These are phyloP conservation scores for Phytophthora meadii DNA, from an alignment of 352 stramenopile species.

Conservation along the genomic window DNA sequence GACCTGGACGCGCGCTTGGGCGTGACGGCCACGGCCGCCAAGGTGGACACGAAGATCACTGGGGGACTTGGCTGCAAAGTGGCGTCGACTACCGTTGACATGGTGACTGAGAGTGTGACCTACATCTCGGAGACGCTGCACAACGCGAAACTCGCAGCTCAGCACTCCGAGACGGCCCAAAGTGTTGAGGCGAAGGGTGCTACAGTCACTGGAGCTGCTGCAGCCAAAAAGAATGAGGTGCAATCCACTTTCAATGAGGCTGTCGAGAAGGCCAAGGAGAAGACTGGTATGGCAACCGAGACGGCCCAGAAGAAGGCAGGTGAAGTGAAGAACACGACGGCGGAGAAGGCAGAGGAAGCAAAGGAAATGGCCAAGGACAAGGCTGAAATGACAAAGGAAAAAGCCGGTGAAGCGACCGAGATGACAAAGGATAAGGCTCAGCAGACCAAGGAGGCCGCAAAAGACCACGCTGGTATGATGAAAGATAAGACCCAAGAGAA, in stretches of 20 bases:
- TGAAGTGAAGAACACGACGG: slow-evolving; percentile 9
- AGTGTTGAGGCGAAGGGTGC: slow-evolving; percentile 45
- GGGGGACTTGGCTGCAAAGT: slow-evolving; percentile 63
- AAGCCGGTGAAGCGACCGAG: slow-evolving; percentile 15
- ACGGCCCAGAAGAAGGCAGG: slow-evolving; percentile 19
- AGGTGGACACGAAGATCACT: slow-evolving; percentile 72
- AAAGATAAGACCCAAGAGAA: slow-evolving; percentile 19
- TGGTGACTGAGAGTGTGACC: slow-evolving; percentile 66
- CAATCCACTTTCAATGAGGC: slow-evolving; percentile 38
- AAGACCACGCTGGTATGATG: slow-evolving; percentile 20
- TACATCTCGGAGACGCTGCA: slow-evolving; percentile 74
- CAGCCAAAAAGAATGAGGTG: slow-evolving; percentile 33
- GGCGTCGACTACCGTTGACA: slow-evolving; percentile 61
- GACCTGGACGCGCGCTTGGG: slow-evolving; percentile 62
- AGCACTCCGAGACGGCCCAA: slow-evolving; percentile 51
- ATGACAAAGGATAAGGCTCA: slow-evolving; percentile 23
- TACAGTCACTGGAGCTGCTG: slow-evolving; percentile 25
- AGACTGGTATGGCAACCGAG: slow-evolving; percentile 20
- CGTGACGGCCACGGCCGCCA: slow-evolving; percentile 58
- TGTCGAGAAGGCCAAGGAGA: slow-evolving; percentile 27
- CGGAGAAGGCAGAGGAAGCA: slow-evolving; percentile 19
- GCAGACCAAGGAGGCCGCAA: slow-evolving; percentile 29
- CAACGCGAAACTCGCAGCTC: slow-evolving; percentile 61
- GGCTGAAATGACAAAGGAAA: slow-evolving; percentile 29
- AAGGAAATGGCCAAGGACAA: slow-evolving; percentile 25